phyloP scores from a whole-genome alignment of 2,329 filamentous ascomycete genomes.

The Xylaria sp. region DNA sequence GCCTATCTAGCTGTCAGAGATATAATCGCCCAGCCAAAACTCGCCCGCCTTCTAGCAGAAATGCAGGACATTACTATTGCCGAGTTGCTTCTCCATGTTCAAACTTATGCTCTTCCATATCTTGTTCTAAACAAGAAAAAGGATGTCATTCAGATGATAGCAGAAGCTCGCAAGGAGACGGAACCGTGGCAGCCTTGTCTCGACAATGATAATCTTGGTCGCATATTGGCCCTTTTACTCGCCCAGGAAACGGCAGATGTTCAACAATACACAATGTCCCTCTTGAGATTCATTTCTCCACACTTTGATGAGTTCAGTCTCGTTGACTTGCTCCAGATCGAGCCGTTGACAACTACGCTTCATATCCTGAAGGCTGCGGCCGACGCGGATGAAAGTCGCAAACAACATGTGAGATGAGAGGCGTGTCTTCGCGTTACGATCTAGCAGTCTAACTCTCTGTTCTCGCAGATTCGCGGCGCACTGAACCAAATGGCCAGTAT shows the following conservation, averaged over 20 bases:
- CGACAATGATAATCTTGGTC: conserved; percentile 61
- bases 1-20: conserved; percentile 85
- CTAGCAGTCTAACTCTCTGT: conserved; percentile 36
- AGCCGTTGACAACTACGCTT: conserved; percentile 76
- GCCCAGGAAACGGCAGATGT: conserved; percentile 61
- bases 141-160: conserved; percentile 81
- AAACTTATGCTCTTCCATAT: conserved; percentile 83
- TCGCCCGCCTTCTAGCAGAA: conserved; percentile 79
- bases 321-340: conserved; percentile 71
- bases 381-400: conserved; percentile 65
- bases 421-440: neutral
- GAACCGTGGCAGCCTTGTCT: conserved; percentile 64
- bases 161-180: conserved; percentile 73
- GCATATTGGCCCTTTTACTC: conserved; percentile 64
- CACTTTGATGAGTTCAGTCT: conserved; percentile 72
- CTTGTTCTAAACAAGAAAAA: conserved; percentile 78
- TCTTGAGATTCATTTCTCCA: conserved; percentile 70
- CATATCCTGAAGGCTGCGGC: conserved; percentile 82
- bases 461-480: conserved; percentile 52
- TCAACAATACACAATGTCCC: conserved; percentile 70
- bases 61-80: conserved; percentile 76
- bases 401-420: conserved; percentile 59
- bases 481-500: conserved; percentile 53
- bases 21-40: conserved; percentile 78
- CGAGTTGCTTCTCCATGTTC: conserved; percentile 76